Evolutionary conservation across 768 basidiomycete species (phyloP), one percentile per base, ranked within the genome.

Genomic region (Paxillus ammoniavirescens): DNA sequence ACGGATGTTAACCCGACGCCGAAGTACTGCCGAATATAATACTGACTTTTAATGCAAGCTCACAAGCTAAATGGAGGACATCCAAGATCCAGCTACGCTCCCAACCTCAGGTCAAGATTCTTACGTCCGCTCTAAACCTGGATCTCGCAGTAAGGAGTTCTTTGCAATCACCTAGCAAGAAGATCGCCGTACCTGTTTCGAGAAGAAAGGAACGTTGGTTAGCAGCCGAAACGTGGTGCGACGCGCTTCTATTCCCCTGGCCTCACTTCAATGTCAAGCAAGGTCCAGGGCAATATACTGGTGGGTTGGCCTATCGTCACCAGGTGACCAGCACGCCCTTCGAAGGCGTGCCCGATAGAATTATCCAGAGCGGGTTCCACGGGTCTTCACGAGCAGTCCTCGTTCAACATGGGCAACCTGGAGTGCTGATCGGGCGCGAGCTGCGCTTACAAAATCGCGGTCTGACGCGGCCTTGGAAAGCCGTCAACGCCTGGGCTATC

Each of bases 181-280:
- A 62, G 60, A 56, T 61, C 31, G 60, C 58, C 18, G 55, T 49
- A 2, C 52, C 52, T 43, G 56, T 66, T 40, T 58, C 72, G 21
- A 82, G 76, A 61, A 73, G 73, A 12, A 81, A 75, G 56, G 83
- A 87, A 30, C 74, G 82, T 6, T 90, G 86, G 87, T 62, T 89
- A 2, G 81, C 83, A 2, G 81, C 87, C 0, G 87, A 91, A 70
- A 83, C 85, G 14, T 90, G 89, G 87, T 92, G 89, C 68, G 88
- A 91, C 58, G 89, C 88, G 0, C 61, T 91, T 8, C 68, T 91
- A 26, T 85, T 91, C 52, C 90, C 90, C 3, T 80, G 87, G 1
- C 90, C 90, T 12, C 76, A 87, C 47, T 79, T 92, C 60, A 82
- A 79, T 62, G 53, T 82, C 54, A 79, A 77, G 57, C 73, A 75